Conservation (phyloP, 2,329 filamentous ascomycete species). For the Dactylellina haptotyla region DNA sequence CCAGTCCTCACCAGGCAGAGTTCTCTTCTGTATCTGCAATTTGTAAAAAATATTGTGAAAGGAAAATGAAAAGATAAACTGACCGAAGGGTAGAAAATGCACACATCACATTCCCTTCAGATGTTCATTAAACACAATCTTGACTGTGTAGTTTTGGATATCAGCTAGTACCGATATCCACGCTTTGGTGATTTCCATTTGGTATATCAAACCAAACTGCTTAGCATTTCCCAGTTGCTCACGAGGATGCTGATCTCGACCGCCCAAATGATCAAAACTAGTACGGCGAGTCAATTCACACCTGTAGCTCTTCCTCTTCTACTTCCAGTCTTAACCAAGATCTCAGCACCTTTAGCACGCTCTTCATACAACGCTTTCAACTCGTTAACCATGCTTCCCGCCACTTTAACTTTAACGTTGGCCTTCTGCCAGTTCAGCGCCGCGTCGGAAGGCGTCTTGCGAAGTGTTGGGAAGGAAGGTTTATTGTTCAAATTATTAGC, state of each 20-base stretch:
- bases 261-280: constrained; percentile 39
- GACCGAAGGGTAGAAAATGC: too few relatives aligned
- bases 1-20: neutral
- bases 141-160: too few relatives aligned
- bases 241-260: constrained; percentile 33
- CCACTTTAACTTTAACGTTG: constrained; percentile 36
- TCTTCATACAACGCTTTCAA: constrained; percentile 57
- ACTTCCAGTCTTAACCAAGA: constrained; percentile 56
- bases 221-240: constrained; percentile 15
- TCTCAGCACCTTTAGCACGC: constrained; percentile 55
- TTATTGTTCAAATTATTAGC: constrained; percentile 30
- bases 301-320: constrained; percentile 49
- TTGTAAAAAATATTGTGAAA: too few relatives aligned
- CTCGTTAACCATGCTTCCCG: constrained; percentile 54
- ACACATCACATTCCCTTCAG: neutral
- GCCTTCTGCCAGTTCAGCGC: constrained; percentile 46
- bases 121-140: too few relatives aligned
- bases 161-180: too few relatives aligned
- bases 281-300: constrained; percentile 53
- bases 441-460: constrained; percentile 41
- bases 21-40: too few relatives aligned
- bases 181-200: neutral
- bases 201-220: neutral
- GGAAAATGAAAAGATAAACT: too few relatives aligned
- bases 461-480: constrained; percentile 37